Evolutionary conservation across 2,329 filamentous ascomycete genomes (phyloP).

Genomic region (Talaromyces rugulosus): DNA sequence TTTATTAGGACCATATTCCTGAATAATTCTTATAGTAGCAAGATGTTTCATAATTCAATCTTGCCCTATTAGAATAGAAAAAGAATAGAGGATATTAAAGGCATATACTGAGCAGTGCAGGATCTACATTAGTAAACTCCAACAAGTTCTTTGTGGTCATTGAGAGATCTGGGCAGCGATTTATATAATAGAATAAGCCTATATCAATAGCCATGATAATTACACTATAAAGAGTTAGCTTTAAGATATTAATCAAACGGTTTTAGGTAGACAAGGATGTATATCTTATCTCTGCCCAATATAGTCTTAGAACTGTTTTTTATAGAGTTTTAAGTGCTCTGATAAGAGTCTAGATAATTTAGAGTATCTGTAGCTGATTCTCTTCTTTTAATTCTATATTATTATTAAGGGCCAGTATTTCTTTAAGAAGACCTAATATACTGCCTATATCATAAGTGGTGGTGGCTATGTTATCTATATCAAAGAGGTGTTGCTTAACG

Average conservation of each 20-base stretch:
- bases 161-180: neutral
- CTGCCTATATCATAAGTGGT: conserved; percentile 10
- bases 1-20: conserved; percentile 27
- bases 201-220: neutral
- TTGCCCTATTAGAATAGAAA: neutral
- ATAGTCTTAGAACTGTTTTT: too few species aligned
- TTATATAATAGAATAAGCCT: neutral
- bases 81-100: neutral
- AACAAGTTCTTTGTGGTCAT: neutral
- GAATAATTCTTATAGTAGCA: conserved; percentile 30
- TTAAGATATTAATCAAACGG: neutral
- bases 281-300: conserved; percentile 38
- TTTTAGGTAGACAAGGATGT: neutral
- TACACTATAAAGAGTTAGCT: neutral
- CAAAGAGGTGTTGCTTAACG: conserved; percentile 7
- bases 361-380: conserved; percentile 14
- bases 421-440: neutral
- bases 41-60: conserved; percentile 33
- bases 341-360: conserved; percentile 17
- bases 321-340: conserved; percentile 40
- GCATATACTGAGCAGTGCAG: neutral
- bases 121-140: neutral
- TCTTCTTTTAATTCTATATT: neutral
- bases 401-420: conserved; percentile 3
- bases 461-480: neutral